Evolutionary conservation across 805 yeast genomes (phyloP), one percentile per base, ranked within the genome.

Genomic region (Myxozyma geophila): DNA sequence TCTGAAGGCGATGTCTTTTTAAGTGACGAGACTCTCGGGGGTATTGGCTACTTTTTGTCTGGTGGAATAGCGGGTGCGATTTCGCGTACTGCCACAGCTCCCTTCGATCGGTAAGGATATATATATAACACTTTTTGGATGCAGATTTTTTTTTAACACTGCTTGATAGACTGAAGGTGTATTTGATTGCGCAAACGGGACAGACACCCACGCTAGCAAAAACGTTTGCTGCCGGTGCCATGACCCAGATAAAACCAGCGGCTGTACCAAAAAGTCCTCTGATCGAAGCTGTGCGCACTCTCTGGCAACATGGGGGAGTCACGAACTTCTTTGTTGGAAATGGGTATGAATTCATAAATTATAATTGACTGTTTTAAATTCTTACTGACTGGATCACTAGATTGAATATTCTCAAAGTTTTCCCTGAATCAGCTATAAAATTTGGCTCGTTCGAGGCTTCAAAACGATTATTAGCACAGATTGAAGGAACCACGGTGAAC

Each of bases 51-150:
- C 76, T 95, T 95, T 73, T 77, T 92, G 40, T 96, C 97, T 1
- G 99, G 99, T 46, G 99, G 99, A 0, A 75, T 92, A 21, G 89
- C 97, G 1, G 99, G 99, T 1, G 99, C 93, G 1, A 88, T 95
- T 3, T 91, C 97, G 13, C 85, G 99, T 77, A 92, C 98, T 0
- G 88, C 95, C 71, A 95, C 99, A 0, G 99, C 98, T 0, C 99
- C 99, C 10, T 90, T 95, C 68, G 99, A 95, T 75, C 83, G 70
- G 66, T 62, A 43, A 17, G 59, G 12, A 13, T 35, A 12, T 12
- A 43, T 7, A 19, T 59, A 6, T 33, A n/a, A n/a, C 36, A 19
- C 10, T n/a, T n/a, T 43, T n/a, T 3, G 7, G 7, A 7, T n/a
- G 17, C n/a, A 17, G 21, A 8, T 9, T 12, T 1, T 12, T 1